These are phyloP conservation scores for Circinella minor DNA, from an alignment of 371 early-diverging fungal genomes.

Conservation along the genomic window DNA sequence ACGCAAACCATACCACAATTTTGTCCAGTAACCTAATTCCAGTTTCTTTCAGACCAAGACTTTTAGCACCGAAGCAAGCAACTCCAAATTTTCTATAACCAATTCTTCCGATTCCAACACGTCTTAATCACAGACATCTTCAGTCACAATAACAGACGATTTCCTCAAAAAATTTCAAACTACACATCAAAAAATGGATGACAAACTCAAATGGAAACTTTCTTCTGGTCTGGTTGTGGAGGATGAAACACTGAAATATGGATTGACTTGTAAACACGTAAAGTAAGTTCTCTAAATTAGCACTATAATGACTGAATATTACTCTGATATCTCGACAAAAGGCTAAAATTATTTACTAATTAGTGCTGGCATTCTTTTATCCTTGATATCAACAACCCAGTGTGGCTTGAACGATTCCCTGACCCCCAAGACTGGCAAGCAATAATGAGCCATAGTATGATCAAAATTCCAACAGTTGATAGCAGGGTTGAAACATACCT, in stretches of 20 bases:
- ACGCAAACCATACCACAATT: too few species aligned
- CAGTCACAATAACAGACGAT: too few species aligned
- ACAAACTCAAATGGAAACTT: conserved; percentile 1
- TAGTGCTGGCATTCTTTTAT: too few species aligned
- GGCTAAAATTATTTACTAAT: neutral
- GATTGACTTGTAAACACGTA: neutral
- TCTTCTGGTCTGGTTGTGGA: neutral
- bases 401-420: neutral
- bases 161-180: too few species aligned
- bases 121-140: too few species aligned
- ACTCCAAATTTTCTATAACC: too few species aligned
- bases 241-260: neutral
- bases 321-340: too few species aligned
- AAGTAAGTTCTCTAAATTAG: neutral
- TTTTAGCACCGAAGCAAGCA: too few species aligned
- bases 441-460: neutral
- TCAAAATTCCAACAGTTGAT: neutral
- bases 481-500: neutral
- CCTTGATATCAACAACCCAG: neutral
- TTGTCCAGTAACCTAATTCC: too few species aligned
- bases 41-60: too few species aligned
- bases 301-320: too few species aligned
- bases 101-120: too few species aligned
- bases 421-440: neutral
- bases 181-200: neutral